Conservation (phyloP, 2,329 filamentous ascomycete genomes). For the Cyanodermella asteris region DNA sequence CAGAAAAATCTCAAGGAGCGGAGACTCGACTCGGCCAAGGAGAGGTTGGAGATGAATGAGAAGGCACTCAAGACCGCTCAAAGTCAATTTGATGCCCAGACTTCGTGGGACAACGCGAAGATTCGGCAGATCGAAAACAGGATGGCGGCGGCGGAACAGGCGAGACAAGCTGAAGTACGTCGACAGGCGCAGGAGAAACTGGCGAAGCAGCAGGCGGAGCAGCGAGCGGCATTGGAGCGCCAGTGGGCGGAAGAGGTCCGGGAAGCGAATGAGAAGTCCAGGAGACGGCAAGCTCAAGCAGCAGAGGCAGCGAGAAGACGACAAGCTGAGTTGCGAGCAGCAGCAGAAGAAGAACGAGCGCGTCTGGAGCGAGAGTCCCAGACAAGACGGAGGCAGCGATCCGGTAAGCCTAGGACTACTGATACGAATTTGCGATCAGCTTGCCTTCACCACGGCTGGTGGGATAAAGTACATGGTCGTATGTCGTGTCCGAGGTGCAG, state of each 20-base stretch:
- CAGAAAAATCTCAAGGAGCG: slow-evolving; percentile 3
- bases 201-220: not conserved
- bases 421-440: not conserved
- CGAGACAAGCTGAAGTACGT: not conserved
- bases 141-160: not conserved
- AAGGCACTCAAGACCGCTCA: slow-evolving; percentile 1
- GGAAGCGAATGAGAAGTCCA: no score
- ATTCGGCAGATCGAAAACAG: slow-evolving; percentile 2
- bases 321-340: no score
- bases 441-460: slow-evolving; percentile 3
- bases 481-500: slow-evolving; percentile 2
- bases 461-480: slow-evolving; percentile 2
- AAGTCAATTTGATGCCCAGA: slow-evolving; percentile 1
- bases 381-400: not conserved
- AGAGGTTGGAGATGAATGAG: slow-evolving; percentile 1
- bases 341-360: slow-evolving; percentile 1
- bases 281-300: no score
- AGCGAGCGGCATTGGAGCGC: no score
- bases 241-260: slow-evolving; percentile 1
- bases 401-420: no score
- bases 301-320: no score
- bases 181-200: not conserved
- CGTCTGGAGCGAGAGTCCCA: not conserved
- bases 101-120: no score
- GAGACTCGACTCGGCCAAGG: slow-evolving; percentile 1